Evolutionary conservation across 140 eudicot genomes (phyloP), one percentile per base, ranked within the genome.

Genomic region (Stevia rebaudiana): DNA sequence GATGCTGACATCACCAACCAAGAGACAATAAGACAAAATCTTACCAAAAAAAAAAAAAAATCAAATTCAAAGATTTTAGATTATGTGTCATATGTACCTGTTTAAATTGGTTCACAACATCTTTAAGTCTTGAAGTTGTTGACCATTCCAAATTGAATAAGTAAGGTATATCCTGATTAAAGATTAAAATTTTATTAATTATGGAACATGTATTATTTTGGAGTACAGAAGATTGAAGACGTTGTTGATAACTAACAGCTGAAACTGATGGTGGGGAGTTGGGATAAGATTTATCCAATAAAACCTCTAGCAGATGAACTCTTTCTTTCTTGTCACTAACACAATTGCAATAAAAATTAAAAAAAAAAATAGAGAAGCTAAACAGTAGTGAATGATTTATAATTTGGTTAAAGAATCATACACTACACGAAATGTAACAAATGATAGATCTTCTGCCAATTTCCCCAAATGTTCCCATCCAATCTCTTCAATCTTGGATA

Each of bases 401-500:
- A 50, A 17, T 41, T 16, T 12, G 21, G 57, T 40, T 62, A 43
- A 51, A 68, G 60, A 18, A 49, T 60, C 86, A 67, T 68, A 88
- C 95, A 62, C 19, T 53, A 85, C 48, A 50, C 84, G 95, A 62
- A 88, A 85, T 65, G 88, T 85, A n/a, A 88, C 79, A 71, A 53
- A 76, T 17, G 77, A 72, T 56, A 88, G 74, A 74, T 85, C 86
- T 50, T 85, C 88, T 11, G 80, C 82, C 53, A 82, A 59, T 53
- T 33, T 85, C 71, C 82, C 75, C 44, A 88, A 67, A 73, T 88
- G 86, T 64, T 88, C 90, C 96, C 96, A 88, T 61, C 96, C 96
- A 70, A 88, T 79, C 76, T 85, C 96, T 76, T 88, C 96, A 21
- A 88, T 82, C 96, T 88, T 50, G 51, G 39, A 63, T 11, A 81